Percentiles rank a stretch among this genome's conserved stretches.
These are phyloP conservation scores for Avena insularis DNA, from an alignment of 176 grass and related monocot species.

Conservation along the genomic window DNA sequence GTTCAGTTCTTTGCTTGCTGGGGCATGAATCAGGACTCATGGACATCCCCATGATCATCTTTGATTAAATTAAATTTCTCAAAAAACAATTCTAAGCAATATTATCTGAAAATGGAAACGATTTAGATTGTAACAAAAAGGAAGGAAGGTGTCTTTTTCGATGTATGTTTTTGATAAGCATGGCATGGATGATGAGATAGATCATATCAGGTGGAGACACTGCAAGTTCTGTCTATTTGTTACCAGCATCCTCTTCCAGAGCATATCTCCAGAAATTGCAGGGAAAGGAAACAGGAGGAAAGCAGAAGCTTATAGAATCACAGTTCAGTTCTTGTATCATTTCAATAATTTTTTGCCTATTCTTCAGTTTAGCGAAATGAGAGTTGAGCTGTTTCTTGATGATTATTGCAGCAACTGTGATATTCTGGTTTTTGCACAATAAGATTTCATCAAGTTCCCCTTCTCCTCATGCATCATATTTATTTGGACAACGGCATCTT, in stretches of 20 bases:
- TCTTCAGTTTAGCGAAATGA: no score
- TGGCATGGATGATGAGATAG: conserved; percentile 1
- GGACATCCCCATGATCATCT: neutral
- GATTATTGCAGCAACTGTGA: no score
- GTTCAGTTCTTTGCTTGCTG: neutral
- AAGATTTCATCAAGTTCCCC: no score
- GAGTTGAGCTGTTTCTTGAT: no score
- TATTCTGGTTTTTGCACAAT: no score
- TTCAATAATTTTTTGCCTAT: no score
- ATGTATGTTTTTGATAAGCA: neutral
- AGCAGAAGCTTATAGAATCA: neutral
- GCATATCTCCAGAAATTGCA: neutral
- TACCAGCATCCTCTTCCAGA: neutral
- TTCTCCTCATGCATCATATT: no score
- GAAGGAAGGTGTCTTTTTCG: neutral
- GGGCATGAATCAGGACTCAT: no score
- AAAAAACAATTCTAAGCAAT: neutral
- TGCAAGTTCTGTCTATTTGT: conserved; percentile 17
- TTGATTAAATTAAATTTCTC: neutral
- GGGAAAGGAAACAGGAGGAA: conserved; percentile 7
- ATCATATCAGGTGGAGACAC: conserved; percentile 12
- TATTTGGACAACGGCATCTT: no score
- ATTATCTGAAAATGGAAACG: neutral
- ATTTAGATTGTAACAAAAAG: neutral
- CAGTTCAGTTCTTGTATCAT: no score